A percentile compares a stretch with the other conserved stretches of the same genome.
Evolutionary conservation across 2,329 filamentous ascomycete genomes (phyloP).

Genomic region (Dendryphion nanum): DNA sequence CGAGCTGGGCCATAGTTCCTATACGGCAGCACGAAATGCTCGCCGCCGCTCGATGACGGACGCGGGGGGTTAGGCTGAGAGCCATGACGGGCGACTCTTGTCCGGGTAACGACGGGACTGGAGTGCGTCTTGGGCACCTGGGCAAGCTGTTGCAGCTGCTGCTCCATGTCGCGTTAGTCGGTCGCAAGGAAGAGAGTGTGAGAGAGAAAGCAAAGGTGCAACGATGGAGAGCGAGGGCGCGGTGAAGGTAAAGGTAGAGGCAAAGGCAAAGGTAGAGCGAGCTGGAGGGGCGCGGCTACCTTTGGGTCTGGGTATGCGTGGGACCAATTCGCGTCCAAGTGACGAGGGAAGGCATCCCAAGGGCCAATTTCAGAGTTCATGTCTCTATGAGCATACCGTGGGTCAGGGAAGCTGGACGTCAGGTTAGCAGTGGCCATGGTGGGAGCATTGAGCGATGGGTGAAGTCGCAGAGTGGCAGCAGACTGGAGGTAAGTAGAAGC

Average conservation of each 20-base stretch:
- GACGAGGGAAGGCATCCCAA: constrained; percentile 32
- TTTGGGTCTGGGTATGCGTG: constrained; percentile 21
- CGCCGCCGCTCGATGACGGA: constrained; percentile 34
- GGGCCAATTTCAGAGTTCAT: constrained; percentile 37
- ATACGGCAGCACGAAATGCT: constrained; percentile 23
- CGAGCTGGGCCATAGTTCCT: constrained; percentile 22
- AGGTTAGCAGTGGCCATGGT: constrained; percentile 21
- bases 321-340: constrained; percentile 29
- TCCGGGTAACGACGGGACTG: constrained; percentile 33
- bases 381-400: constrained; percentile 34
- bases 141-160: constrained; percentile 26
- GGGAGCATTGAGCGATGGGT: too few relatives aligned
- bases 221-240: too few relatives aligned
- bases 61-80: constrained; percentile 30
- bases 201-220: too few relatives aligned
- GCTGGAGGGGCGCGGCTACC: constrained; percentile 19
- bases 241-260: constrained; percentile 23
- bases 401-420: constrained; percentile 15
- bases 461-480: constrained; percentile 16
- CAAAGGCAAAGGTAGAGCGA: constrained; percentile 18
- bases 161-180: too few relatives aligned
- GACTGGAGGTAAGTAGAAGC: constrained; percentile 23
- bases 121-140: constrained; percentile 30
- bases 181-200: too few relatives aligned
- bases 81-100: constrained; percentile 36